phyloP scores from a whole-genome alignment of 495 filamentous ascomycete genomes.

The Neurospora cerealis region DNA sequence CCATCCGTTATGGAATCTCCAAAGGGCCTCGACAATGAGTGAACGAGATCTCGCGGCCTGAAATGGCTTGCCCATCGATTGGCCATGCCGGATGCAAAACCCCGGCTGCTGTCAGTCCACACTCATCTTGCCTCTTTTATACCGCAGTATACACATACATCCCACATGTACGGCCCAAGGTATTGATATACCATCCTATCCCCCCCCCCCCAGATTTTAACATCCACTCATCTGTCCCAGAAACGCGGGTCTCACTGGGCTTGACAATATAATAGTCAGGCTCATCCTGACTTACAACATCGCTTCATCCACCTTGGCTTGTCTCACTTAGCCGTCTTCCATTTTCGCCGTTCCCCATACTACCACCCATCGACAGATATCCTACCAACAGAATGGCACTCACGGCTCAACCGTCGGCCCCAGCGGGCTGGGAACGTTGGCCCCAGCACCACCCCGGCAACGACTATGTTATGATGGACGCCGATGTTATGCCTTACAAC shows the following conservation, averaged over 20 bases:
- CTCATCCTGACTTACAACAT: background rate
- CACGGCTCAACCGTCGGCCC: conserved; percentile 22
- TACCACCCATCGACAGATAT: background rate
- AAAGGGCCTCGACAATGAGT: conserved; percentile 2
- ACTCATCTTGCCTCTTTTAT: background rate
- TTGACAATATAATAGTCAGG: background rate
- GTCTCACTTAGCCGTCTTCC: background rate
- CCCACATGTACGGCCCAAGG: conserved; percentile 3
- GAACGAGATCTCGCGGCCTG: conserved; percentile 15
- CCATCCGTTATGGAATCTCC: background rate
- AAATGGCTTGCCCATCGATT: conserved; percentile 14
- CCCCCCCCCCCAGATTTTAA: conserved; percentile 6
- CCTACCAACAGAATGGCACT: conserved; percentile 26
- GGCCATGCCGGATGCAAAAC: conserved; percentile 13
- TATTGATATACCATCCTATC: conserved; percentile 16
- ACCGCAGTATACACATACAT: background rate
- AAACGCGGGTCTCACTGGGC: background rate
- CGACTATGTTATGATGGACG: conserved; percentile 30
- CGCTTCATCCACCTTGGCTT: background rate
- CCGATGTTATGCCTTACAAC: conserved; percentile 26
- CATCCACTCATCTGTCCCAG: conserved; percentile 1
- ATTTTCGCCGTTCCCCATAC: background rate
- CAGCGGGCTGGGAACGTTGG: conserved; percentile 33
- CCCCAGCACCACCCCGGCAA: conserved; percentile 23
- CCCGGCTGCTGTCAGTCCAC: conserved; percentile 3